Conservation (phyloP, 116 monocot genomes). For the Dioscorea cayenensis region DNA sequence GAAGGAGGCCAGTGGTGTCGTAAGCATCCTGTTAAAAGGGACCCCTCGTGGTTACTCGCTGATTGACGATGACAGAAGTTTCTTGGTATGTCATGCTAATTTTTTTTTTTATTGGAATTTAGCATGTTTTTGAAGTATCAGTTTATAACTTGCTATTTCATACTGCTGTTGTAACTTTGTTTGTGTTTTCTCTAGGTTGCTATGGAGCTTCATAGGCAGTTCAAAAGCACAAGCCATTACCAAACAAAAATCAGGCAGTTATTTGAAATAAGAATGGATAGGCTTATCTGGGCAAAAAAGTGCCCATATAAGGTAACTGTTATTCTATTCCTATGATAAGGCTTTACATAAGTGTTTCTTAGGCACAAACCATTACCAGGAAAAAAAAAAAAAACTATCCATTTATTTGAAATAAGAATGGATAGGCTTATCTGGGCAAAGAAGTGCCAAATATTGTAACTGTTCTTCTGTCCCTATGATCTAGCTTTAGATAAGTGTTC, state of each 20-base stretch:
- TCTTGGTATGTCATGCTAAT: constrained; percentile 12
- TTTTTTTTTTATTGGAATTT: not conserved
- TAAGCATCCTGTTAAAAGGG: constrained; percentile 33
- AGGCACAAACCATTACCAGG: constrained; percentile 4
- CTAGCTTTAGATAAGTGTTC: too few relatives aligned
- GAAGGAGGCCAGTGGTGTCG: constrained; percentile 46
- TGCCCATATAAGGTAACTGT: constrained; percentile 28
- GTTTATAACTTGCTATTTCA: not conserved
- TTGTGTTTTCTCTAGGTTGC: constrained; percentile 31
- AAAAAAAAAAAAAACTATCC: constrained; percentile 13
- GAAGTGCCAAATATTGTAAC: constrained; percentile 28
- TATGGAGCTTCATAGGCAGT: constrained; percentile 49
- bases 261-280: constrained; percentile 41
- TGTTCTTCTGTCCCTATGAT: too few relatives aligned
- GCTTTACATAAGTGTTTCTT: constrained; percentile 18
- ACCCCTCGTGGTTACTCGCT: constrained; percentile 10
- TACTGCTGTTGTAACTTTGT: not conserved
- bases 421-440: constrained; percentile 18
- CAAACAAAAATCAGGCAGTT: constrained; percentile 26
- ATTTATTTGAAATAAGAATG: constrained; percentile 46
- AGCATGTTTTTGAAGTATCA: not conserved
- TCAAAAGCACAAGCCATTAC: constrained; percentile 9
- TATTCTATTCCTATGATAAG: too few relatives aligned
- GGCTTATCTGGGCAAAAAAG: constrained; percentile 15
- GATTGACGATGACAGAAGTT: constrained; percentile 23